Conservation (phyloP, 805 yeast genomes). For the Starmerella riodocensis region DNA sequence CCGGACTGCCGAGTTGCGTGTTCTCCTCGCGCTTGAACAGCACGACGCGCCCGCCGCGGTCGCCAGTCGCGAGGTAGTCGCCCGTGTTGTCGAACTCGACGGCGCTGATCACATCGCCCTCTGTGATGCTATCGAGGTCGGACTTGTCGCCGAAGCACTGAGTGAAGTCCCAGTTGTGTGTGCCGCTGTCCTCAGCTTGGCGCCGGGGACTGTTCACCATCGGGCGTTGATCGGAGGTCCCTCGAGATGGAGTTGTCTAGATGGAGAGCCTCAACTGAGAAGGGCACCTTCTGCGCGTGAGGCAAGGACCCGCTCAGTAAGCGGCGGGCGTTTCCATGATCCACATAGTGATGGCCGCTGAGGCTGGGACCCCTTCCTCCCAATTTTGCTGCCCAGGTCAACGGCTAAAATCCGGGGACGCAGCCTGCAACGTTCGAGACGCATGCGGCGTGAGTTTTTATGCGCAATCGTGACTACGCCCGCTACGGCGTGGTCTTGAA, state of each 20-base stretch:
- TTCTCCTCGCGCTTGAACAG: conserved; percentile 74
- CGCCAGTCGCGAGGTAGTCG: conserved; percentile 93
- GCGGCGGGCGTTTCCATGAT: background rate
- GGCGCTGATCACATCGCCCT: conserved; percentile 92
- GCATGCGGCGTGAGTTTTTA: too few relatives aligned
- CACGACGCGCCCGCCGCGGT: conserved; percentile 95
- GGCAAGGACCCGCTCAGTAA: conserved; percentile 3
- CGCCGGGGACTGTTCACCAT: conserved; percentile 7
- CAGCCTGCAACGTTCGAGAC: too few relatives aligned
- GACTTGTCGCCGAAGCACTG: conserved; percentile 99
- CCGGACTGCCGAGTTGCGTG: conserved; percentile 27
- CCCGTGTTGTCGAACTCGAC: conserved; percentile 95
- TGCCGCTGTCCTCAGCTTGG: conserved; percentile 22
- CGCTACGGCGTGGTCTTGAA: too few relatives aligned
- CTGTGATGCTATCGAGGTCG: conserved; percentile 87
- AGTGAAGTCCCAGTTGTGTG: conserved; percentile 64
- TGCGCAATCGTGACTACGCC: too few relatives aligned
- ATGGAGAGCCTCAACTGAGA: background rate
- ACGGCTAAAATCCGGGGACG: too few relatives aligned
- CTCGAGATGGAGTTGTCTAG: too few relatives aligned
- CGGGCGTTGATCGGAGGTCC: background rate
- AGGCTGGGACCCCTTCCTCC: too few relatives aligned
- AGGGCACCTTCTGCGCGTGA: too few relatives aligned
- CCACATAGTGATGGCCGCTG: too few relatives aligned
- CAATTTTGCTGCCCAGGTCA: too few relatives aligned